A percentile compares a stretch with the other conserved stretches of the same genome.
Evolutionary conservation across 2,329 filamentous ascomycete genomes (phyloP).

Genomic region (Epichloe uncinata): DNA sequence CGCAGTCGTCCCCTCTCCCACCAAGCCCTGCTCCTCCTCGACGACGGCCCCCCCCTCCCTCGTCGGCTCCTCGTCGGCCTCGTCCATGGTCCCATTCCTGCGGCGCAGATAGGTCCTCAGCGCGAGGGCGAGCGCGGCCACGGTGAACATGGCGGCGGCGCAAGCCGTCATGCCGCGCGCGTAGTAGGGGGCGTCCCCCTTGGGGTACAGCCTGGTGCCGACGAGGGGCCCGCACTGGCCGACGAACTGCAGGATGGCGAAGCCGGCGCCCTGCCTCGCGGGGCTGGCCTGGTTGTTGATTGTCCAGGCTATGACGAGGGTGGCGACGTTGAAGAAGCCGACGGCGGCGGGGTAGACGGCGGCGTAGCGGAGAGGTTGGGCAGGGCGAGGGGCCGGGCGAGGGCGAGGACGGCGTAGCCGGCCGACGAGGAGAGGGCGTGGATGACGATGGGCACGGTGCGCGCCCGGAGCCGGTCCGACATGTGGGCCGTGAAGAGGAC

Average conservation of each 20-base stretch:
- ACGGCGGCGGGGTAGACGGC: conserved; percentile 66
- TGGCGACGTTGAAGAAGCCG: conserved; percentile 76
- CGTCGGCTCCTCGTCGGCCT: conserved; percentile 15
- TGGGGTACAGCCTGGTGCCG: conserved; percentile 54
- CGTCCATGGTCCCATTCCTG: conserved; percentile 35
- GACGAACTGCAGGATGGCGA: conserved; percentile 68
- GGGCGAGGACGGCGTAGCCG: conserved; percentile 47
- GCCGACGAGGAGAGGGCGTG: conserved; percentile 53
- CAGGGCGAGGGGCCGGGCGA: conserved; percentile 36
- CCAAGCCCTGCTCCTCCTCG: conserved; percentile 27
- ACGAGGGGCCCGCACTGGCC: conserved; percentile 67
- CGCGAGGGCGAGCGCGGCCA: conserved; percentile 40
- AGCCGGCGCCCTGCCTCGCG: conserved; percentile 57
- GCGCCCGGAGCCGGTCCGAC: conserved; percentile 52
- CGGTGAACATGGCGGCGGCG: conserved; percentile 46
- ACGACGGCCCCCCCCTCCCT: conserved; percentile 11
- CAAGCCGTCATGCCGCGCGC: conserved; percentile 49
- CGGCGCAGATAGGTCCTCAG: conserved; percentile 40
- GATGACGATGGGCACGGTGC: conserved; percentile 52
- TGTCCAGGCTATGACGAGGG: conserved; percentile 75
- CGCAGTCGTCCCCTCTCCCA: conserved; percentile 12
- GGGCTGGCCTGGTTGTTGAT: conserved; percentile 71
- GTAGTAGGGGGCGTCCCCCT: conserved; percentile 47
- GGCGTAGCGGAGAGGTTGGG: conserved; percentile 47
- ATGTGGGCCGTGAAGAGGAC: conserved; percentile 60